phyloP scores from a whole-genome alignment of 208 protist genomes.

The Acanthamoeba castellanii region DNA sequence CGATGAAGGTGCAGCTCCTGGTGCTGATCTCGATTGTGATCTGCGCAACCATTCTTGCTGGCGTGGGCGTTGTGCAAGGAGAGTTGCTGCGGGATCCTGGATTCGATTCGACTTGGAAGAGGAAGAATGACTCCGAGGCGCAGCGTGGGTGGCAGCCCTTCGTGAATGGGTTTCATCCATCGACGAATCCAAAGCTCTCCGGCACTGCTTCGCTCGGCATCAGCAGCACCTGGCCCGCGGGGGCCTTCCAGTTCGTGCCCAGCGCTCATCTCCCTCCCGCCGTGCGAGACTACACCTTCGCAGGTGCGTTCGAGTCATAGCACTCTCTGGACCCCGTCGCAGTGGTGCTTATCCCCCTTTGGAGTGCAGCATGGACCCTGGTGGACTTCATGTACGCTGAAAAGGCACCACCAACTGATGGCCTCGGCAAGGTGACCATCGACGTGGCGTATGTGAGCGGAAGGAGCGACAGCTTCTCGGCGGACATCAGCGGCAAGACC shows the following conservation, averaged over 20 bases:
- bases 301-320: neutral
- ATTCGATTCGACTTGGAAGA: constrained; percentile 37
- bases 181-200: neutral
- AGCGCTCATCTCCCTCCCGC: neutral
- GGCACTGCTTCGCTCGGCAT: neutral
- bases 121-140: neutral
- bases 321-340: neutral
- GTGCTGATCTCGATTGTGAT: neutral
- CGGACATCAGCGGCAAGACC: neutral
- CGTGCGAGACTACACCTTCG: neutral
- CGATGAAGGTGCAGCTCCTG: neutral
- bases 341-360: neutral
- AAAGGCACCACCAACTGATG: neutral
- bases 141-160: constrained; percentile 12
- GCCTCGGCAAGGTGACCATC: constrained; percentile 19
- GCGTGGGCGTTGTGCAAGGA: neutral
- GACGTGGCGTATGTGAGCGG: constrained; percentile 22
- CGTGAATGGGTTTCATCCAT: constrained; percentile 55
- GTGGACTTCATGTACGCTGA: neutral
- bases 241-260: constrained; percentile 43
- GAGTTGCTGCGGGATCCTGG: neutral
- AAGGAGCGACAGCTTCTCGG: neutral
- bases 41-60: neutral
- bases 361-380: neutral
- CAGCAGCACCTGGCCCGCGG: constrained; percentile 5